Evolutionary conservation across 2,329 filamentous ascomycete genomes (phyloP), one percentile per base, ranked within the genome.

Genomic region (Mycocentrospora acerina): DNA sequence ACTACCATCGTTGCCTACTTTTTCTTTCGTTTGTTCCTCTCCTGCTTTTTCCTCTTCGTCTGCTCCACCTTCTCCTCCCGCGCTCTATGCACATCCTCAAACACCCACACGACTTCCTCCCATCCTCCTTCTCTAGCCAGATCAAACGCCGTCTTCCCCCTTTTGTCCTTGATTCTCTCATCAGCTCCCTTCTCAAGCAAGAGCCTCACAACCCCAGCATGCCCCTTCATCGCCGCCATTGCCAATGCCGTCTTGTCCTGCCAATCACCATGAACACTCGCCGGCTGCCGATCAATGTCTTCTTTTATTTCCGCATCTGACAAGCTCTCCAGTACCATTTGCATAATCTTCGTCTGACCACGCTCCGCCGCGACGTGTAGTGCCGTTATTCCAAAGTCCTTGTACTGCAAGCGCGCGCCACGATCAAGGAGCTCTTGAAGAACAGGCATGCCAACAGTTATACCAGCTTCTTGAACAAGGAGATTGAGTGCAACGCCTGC

Each of bases 181-280:
- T 74, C 69, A 36, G 70, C 72, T 2, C 68, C 71, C 1, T 55
- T 63, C 28, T 72, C 68, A 38, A 68, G 64, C 44, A 78, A 35
- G 24, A 69, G 75, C 60, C 79, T 77, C 7, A 88, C 76, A 3
- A 88, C 79, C 4, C 76, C 78, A 37, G 78, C 75, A 57, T 85
- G 82, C 9, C 79, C 80, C 65, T 88, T 88, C 62, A 88, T 88
- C 8, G 88, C 80, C 0, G 84, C 84, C 0, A 85, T 84, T 0
- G 84, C 83, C 3, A 88, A 70, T 0, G 82, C 80, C 45, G 81
- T 85, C 65, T 88, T 85, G 0, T 80, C 81, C 30, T 78, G 68
- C 44, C 83, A 22, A 5, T 22, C 19, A 12, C 18, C 34, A 30
- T 36, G 18, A 2, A 24, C 5, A 27, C 15, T 18, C 10, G 24